Base-by-base conservation (phyloP, 352 stramenopile species). In the Phytopythium litorale region DNA sequence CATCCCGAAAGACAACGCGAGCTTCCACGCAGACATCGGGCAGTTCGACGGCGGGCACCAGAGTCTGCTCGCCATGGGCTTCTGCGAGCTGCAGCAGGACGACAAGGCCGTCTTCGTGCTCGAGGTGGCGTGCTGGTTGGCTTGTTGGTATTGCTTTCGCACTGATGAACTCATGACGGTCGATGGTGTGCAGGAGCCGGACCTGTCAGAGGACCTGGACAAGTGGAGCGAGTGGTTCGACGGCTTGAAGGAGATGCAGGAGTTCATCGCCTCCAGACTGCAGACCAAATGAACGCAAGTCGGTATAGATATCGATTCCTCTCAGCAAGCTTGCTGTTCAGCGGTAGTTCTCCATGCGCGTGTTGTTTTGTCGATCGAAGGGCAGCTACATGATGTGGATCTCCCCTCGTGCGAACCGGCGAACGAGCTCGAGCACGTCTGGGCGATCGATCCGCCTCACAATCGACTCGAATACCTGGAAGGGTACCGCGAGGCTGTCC, bases 161-260 rank as follows among this genome's bases (percentile, higher is more conserved):
- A 9, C 2, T 2, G 16, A 8, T 25, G 30, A 30, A 43, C 21
- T 60, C 42, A 62, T 23, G 49, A 33, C 37, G 13, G 7, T 32
- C 62, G 2, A 15, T 49, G 50, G 30, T 59, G 58, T 15, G 35
- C 52, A 92, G 78, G 84, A 95, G 59, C 84, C 86, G 0, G 78
- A 95, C 56, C 62, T 95, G 57, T 77, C 72, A 7, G 69, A 76
- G 56, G 86, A 95, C 66, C 64, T 95, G 23, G 81, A 95, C 61
- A 71, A 68, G 15, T 95, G 86, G 86, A 95, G 81, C 61, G 63
- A 70, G 37, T 95, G 86, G 86, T 95, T 93, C 63, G 82, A 93
- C 40, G 69, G 66, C 19, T 65, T 95, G 15, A 91, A 87, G 61
- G 78, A 72, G 35, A 81, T 92, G 76, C 79, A 80, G 58, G 73